Evolutionary conservation across 305 asterid species (phyloP).

Genomic region (Fraxinus sp.): DNA sequence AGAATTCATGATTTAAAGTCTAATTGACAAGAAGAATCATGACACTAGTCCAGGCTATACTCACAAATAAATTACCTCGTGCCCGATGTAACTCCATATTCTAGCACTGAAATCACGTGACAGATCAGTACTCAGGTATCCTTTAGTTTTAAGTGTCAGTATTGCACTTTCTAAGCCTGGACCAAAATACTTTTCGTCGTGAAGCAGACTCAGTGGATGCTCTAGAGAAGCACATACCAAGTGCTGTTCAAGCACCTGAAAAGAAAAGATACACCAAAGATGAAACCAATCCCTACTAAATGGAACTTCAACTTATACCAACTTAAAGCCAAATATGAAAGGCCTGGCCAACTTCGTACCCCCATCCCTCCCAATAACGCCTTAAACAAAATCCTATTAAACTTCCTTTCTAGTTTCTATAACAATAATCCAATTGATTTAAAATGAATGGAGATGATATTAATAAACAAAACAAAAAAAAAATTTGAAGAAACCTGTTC

Average conservation of each 20-base stretch:
- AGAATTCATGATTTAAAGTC: not conserved
- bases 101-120: conserved; percentile 58
- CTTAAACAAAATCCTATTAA: not conserved
- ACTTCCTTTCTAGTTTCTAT: conserved; percentile 13
- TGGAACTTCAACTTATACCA: not conserved
- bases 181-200: conserved; percentile 77
- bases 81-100: conserved; percentile 87
- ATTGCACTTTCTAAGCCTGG: conserved; percentile 60
- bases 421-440: conserved; percentile 15
- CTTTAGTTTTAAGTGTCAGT: conserved; percentile 59
- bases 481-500: conserved; percentile 54
- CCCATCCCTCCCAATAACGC: not conserved
- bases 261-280: conserved; percentile 32
- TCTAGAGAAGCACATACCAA: conserved; percentile 87
- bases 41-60: conserved; percentile 10
- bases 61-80: conserved; percentile 53
- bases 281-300: conserved; percentile 12
- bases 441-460: conserved; percentile 8
- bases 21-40: conserved; percentile 1
- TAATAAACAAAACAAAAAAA: not conserved
- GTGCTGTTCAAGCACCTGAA: conserved; percentile 89
- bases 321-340: not conserved
- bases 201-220: conserved; percentile 66
- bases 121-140: conserved; percentile 58
- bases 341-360: not conserved